Evolutionary conservation across 1,284 basidiomycete species (phyloP).

Genomic region (Boletus subluridellus): DNA sequence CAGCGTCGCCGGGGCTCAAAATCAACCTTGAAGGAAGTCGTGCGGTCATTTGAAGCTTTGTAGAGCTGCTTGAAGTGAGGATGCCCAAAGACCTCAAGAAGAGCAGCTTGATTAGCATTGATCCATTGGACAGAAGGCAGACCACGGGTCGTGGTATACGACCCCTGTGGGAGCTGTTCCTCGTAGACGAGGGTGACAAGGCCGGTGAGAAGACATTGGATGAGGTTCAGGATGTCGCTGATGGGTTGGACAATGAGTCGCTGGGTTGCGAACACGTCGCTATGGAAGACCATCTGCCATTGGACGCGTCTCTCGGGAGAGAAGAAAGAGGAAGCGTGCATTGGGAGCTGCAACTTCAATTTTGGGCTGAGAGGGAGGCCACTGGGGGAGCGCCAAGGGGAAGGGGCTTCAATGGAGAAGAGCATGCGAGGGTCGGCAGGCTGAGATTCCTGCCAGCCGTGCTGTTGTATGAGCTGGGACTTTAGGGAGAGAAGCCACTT

Average conservation of each 20-base stretch:
- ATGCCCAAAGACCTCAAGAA: constrained; percentile 68
- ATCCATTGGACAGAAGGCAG: constrained; percentile 75
- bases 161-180: constrained; percentile 60
- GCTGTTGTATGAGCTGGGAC: constrained; percentile 56
- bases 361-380: constrained; percentile 72
- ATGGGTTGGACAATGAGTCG: constrained; percentile 73
- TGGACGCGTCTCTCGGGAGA: constrained; percentile 75
- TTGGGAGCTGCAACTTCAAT: constrained; percentile 66
- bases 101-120: constrained; percentile 57
- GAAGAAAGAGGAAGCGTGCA: constrained; percentile 77
- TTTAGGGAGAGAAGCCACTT: constrained; percentile 65
- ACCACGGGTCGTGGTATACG: constrained; percentile 69
- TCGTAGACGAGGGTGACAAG: constrained; percentile 73
- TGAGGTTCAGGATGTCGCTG: constrained; percentile 69
- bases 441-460: constrained; percentile 63
- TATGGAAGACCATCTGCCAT: constrained; percentile 86
- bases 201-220: constrained; percentile 79
- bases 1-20: constrained; percentile 39
- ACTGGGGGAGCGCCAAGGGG: constrained; percentile 68
- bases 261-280: constrained; percentile 73
- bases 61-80: constrained; percentile 67
- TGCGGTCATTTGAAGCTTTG: constrained; percentile 65
- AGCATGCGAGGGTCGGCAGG: constrained; percentile 66
- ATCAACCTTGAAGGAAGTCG: constrained; percentile 70
- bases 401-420: constrained; percentile 70